phyloP scores from a whole-genome alignment of 345 rosid species.

The Garcia nutans region DNA sequence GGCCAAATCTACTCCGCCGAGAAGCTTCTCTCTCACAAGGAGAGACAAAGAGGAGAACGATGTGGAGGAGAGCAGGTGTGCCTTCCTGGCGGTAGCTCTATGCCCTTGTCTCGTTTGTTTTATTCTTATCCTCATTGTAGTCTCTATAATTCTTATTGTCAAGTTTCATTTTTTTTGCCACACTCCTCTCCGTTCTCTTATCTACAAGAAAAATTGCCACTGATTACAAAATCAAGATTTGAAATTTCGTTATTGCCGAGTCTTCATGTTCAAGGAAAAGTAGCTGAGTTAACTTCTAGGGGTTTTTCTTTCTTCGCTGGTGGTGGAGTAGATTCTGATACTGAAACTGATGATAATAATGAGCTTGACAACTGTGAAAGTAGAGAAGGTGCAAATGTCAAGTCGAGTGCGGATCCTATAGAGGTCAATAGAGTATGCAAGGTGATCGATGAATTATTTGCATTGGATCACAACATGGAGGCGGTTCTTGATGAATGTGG shows the following conservation, averaged over 20 bases:
- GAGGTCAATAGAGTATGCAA: conserved; percentile 77
- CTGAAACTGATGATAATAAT: background rate
- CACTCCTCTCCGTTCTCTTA: conserved; percentile 56
- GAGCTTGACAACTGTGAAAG: conserved; percentile 1
- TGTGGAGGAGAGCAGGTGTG: conserved; percentile 41
- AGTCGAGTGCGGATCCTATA: conserved; percentile 35
- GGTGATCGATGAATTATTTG: conserved; percentile 84
- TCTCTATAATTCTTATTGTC: conserved; percentile 50
- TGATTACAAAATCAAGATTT: background rate
- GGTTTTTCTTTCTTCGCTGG: conserved; percentile 34
- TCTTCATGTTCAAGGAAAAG: background rate
- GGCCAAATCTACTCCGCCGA: conserved; percentile 41
- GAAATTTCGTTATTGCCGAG: background rate
- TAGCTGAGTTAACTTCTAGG: background rate
- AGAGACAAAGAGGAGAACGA: conserved; percentile 30
- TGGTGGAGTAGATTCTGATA: conserved; percentile 28
- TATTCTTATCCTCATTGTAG: conserved; percentile 46
- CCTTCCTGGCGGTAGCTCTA: conserved; percentile 42
- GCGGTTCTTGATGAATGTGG: conserved; percentile 78
- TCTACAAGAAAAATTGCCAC: conserved; percentile 53
- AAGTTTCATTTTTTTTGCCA: conserved; percentile 64
- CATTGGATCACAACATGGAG: conserved; percentile 85
- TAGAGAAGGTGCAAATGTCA: conserved; percentile 5
- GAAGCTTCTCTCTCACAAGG: conserved; percentile 38
- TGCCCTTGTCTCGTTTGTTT: conserved; percentile 58